Evolutionary conservation across 2,329 filamentous ascomycete species (phyloP), one percentile per base, ranked within the genome.

Genomic region (Allantophomopsis cytisporea): DNA sequence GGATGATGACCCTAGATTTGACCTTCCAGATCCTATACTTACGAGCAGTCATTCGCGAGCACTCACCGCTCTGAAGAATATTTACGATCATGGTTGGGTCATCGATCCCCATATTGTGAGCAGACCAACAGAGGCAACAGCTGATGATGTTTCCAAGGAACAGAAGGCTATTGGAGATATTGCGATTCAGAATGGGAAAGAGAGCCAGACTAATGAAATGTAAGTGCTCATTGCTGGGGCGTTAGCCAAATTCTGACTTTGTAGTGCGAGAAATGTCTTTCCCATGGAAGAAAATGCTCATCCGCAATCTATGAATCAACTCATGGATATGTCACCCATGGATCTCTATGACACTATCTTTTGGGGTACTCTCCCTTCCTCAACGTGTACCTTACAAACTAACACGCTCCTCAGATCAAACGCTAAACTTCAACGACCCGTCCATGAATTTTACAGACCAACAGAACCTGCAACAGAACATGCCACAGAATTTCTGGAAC

Each of bases 11-110:
- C 8, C 31, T 17, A 17, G 7, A 15, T 12, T 12, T 23, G 18
- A 68, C 2, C 71, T 75, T 48, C 71, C 68, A 47, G 73, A 77
- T 34, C 76, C 76, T 37, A 73, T 76, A 49, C 62, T 78, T 2
- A 76, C 72, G 0, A 73, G 73, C 0, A 73, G 73, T 2, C 55
- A 77, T 1, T 74, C 66, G 41, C 60, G 73, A 36, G 73, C 73
- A 1, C 58, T 78, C 20, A 68, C 64, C 3, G 73, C 73, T 0
- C 58, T 78, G 16, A 71, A 66, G 46, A 76, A 75, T 45, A 77
- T 78, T 2, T 78, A 78, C 49, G 72, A 76, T 47, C 70, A 77
- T 50, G 73, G 73, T 2, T 66, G 63, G 18, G 58, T 76, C 17
- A 60, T 66, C 7, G 69, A 65, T 1, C 59, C 63, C 2, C 28